A percentile compares a stretch with the other conserved stretches of the same genome.
Evolutionary conservation across 164 flowering plant species (phyloP).

Genomic region (Vitis riparia): DNA sequence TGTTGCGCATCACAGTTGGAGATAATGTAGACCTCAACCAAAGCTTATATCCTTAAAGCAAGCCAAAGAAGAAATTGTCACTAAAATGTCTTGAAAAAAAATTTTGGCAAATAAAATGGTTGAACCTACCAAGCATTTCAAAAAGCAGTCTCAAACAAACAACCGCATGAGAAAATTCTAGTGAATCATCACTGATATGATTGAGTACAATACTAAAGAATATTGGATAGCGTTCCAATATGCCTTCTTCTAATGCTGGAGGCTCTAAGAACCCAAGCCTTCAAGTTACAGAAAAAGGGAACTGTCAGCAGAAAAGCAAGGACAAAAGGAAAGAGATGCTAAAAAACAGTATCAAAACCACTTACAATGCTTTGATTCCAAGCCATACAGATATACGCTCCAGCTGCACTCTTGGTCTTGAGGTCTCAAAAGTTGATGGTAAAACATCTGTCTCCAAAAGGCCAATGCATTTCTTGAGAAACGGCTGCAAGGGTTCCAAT

Average conservation of each 20-base stretch:
- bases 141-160: constrained; percentile 78
- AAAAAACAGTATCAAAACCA: constrained; percentile 4
- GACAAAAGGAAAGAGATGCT: constrained; percentile 8
- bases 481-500: constrained; percentile 87
- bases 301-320: constrained; percentile 15
- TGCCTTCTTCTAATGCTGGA: constrained; percentile 92
- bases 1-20: constrained; percentile 92
- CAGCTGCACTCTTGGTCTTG: constrained; percentile 76
- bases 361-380: constrained; percentile 91
- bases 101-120: constrained; percentile 3
- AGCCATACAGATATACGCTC: constrained; percentile 84
- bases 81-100: neutral
- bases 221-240: constrained; percentile 80
- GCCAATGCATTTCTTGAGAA: constrained; percentile 72
- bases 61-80: constrained; percentile 6
- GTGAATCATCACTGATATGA: constrained; percentile 85
- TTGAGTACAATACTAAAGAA: constrained; percentile 86
- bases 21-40: constrained; percentile 90
- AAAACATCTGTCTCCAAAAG: constrained; percentile 61
- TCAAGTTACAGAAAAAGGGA: constrained; percentile 20
- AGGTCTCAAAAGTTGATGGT: constrained; percentile 46
- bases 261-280: constrained; percentile 92
- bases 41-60: constrained; percentile 74
- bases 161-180: constrained; percentile 82
- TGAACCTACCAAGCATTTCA: constrained; percentile 82